phyloP scores from a whole-genome alignment of 164 flowering plant species.

The Cinnamomum micranthum region DNA sequence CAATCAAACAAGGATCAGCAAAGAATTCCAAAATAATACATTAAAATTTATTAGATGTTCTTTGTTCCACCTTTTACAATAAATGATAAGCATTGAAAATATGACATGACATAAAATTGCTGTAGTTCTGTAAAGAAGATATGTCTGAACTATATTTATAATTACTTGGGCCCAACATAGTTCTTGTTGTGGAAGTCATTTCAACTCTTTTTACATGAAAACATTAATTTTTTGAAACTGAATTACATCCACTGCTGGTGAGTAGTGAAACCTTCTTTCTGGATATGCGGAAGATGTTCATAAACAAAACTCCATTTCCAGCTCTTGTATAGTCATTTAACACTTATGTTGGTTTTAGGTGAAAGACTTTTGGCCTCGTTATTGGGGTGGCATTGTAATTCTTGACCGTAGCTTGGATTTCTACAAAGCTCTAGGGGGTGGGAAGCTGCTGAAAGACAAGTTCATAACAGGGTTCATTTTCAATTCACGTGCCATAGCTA shows the following conservation, averaged over 20 bases:
- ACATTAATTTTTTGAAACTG: background rate
- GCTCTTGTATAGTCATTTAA: background rate
- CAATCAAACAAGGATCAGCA: too few species aligned
- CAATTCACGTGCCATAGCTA: constrained; percentile 64
- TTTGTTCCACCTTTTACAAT: too few species aligned
- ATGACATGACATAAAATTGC: background rate
- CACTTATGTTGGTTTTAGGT: constrained; percentile 33
- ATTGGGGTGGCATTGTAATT: constrained; percentile 71
- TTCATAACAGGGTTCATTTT: constrained; percentile 69
- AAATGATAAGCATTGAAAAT: too few species aligned
- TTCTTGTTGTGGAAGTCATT: background rate
- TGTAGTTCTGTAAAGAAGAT: background rate
- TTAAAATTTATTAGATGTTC: too few species aligned
- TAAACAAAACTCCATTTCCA: background rate
- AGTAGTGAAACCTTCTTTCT: background rate
- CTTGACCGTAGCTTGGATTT: constrained; percentile 48
- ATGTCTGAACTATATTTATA: background rate
- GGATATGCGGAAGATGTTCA: background rate
- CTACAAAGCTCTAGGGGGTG: constrained; percentile 81
- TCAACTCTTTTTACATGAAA: background rate
- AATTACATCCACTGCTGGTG: background rate
- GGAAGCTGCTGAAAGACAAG: constrained; percentile 62
- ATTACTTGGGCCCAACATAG: background rate
- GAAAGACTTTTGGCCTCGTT: constrained; percentile 78
- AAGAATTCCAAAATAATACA: too few species aligned